These are phyloP conservation scores for Paecilomyces formosus DNA, from an alignment of 2,329 filamentous ascomycete genomes.

Conservation along the genomic window DNA sequence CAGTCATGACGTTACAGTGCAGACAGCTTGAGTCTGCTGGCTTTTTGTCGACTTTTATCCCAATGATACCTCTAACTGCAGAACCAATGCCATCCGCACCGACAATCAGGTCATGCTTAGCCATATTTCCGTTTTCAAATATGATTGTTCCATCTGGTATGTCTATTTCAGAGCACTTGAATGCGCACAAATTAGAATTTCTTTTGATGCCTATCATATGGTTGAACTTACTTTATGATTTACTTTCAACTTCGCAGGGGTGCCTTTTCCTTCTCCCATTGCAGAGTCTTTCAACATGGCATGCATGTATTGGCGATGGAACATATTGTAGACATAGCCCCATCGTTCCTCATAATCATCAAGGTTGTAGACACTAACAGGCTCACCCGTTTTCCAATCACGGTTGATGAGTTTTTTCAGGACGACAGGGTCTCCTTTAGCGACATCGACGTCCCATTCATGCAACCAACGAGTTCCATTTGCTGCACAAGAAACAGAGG, in stretches of 20 bases:
- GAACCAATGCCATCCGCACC: slow-evolving; percentile 64
- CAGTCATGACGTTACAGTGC: slow-evolving; percentile 57
- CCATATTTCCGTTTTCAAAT: slow-evolving; percentile 47
- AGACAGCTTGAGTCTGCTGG: slow-evolving; percentile 55
- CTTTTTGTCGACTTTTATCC: slow-evolving; percentile 53
- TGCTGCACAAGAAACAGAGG: slow-evolving; percentile 60
- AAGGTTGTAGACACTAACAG: slow-evolving; percentile 56
- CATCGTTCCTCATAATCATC: slow-evolving; percentile 58
- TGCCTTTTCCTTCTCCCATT: slow-evolving; percentile 47
- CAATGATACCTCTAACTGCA: slow-evolving; percentile 54
- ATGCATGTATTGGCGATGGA: slow-evolving; percentile 63
- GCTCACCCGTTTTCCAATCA: slow-evolving; percentile 63
- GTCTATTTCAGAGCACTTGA: no score
- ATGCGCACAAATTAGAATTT: no score
- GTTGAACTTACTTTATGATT: slow-evolving; percentile 47
- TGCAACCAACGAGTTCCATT: slow-evolving; percentile 64
- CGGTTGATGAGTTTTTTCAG: slow-evolving; percentile 60
- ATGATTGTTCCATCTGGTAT: slow-evolving; percentile 36
- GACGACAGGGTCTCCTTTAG: slow-evolving; percentile 58
- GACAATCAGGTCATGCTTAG: slow-evolving; percentile 52
- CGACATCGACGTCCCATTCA: slow-evolving; percentile 59
- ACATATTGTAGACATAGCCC: slow-evolving; percentile 63
- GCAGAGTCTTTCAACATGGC: slow-evolving; percentile 57
- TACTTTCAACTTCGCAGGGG: slow-evolving; percentile 46
- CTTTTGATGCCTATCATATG: no score